A percentile compares a stretch with the other conserved stretches of the same genome.
Conservation (phyloP, 2,329 filamentous ascomycete species). For the Colletotrichum horii region DNA sequence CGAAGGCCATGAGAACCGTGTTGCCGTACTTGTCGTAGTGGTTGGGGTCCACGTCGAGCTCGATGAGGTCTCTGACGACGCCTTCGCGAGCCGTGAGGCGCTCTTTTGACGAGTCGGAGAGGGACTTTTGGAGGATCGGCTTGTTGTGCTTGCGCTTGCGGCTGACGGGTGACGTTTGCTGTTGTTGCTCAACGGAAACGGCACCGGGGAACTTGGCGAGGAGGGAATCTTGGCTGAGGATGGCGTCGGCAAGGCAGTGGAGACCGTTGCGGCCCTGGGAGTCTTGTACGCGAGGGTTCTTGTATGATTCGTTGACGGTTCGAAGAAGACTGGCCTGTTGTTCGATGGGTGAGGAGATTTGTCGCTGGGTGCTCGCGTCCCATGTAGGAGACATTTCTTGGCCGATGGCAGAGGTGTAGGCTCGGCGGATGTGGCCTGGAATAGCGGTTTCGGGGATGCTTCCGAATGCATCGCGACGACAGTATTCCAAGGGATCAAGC, state of each 20-base stretch:
- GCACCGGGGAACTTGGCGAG: constrained; percentile 37
- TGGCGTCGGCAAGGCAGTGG: constrained; percentile 62
- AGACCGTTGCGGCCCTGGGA: constrained; percentile 58
- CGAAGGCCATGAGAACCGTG: constrained; percentile 62
- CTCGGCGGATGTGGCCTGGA: constrained; percentile 19
- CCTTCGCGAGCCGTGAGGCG: constrained; percentile 31
- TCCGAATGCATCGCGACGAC: constrained; percentile 56
- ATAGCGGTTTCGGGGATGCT: constrained; percentile 26
- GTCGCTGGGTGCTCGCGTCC: not conserved
- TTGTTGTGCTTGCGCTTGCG: constrained; percentile 45
- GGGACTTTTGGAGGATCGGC: constrained; percentile 32
- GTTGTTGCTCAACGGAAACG: constrained; percentile 25
- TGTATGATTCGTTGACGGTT: constrained; percentile 38
- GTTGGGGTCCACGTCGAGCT: constrained; percentile 50
- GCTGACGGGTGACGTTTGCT: not conserved
- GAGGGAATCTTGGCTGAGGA: constrained; percentile 45
- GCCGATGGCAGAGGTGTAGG: constrained; percentile 15
- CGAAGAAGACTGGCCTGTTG: constrained; percentile 40
- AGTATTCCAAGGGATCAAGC: constrained; percentile 35
- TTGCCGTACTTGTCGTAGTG: constrained; percentile 57
- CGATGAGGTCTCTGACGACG: constrained; percentile 35
- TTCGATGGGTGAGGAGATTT: not conserved
- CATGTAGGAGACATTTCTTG: not conserved
- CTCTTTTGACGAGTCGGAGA: constrained; percentile 36
- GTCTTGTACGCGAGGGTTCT: constrained; percentile 42